Evolutionary conservation across 345 rosid species (phyloP), one percentile per base, ranked within the genome.

Genomic region (Gossypium mustelinum): DNA sequence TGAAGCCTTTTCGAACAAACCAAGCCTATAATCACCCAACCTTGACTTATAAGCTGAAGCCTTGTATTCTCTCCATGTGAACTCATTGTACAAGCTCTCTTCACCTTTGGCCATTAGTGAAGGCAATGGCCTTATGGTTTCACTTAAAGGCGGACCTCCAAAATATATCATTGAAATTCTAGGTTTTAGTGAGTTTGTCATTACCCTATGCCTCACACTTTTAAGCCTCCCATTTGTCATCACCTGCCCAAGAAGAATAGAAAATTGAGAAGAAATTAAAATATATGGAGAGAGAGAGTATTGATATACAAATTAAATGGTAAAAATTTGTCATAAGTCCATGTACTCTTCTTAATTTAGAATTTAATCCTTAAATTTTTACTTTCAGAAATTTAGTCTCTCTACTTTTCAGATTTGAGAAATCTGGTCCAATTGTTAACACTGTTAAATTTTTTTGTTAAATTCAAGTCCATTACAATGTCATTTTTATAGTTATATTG

Each of bases 101-200:
- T 89, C 90, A 55, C 83, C 89, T 55, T 84, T 79, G 54, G 80
- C 85, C 78, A 89, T 43, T 16, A 94, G 79, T 10, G 82, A 79
- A 1, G 87, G 80, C 6, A 92, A 68, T 58, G 98, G 89, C 20
- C 85, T 82, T 34, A 94, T 91, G 82, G 81, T 89, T 73, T 88
- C 85, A 57, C 62, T 73, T 79, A 86, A 73, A 12, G 95, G 82
- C 22, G 98, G 97, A 27, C 95, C 97, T 16, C 95, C 97, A 51
- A 94, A 94, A 55, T 85, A 94, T 58, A 94, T 89, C 97, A 94
- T 94, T 2, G 98, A 94, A 16, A 94, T 17, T 25, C 98, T 92
- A 7, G 98, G 81, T 75, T 81, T 86, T 43, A 18, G 78, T 44
- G 84, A 81, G 56, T 84, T 95, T 20, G 93, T 82, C 78, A 94